Evolutionary conservation across 2,329 filamentous ascomycete species (phyloP).

Genomic region (Pseudogymnoascus verrucosus): DNA sequence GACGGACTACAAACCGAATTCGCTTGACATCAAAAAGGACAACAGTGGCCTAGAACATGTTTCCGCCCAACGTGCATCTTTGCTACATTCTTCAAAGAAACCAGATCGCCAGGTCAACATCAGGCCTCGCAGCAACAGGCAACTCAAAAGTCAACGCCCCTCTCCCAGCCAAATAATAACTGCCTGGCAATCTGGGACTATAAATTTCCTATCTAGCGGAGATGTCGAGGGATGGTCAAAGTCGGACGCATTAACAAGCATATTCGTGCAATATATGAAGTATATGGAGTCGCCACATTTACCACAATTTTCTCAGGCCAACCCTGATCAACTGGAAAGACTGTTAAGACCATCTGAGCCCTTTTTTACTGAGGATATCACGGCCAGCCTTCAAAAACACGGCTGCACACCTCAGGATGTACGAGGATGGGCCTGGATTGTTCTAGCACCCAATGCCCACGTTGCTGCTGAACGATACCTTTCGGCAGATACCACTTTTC

Average conservation of each 20-base stretch:
- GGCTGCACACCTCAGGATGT: conserved; percentile 20
- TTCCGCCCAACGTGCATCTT: background rate
- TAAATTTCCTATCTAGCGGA: background rate
- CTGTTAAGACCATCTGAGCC: background rate
- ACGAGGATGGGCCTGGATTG: conserved; percentile 23
- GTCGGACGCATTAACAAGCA: background rate
- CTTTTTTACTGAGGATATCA: background rate
- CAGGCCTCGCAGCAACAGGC: background rate
- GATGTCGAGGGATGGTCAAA: background rate
- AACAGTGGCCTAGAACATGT: background rate
- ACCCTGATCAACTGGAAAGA: background rate
- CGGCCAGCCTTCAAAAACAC: conserved; percentile 11
- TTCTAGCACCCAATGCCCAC: conserved; percentile 17
- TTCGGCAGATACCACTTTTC: conserved; percentile 12
- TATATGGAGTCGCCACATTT: background rate
- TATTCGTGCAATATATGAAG: background rate
- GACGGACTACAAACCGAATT: background rate
- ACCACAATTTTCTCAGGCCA: background rate
- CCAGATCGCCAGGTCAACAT: too few species aligned
- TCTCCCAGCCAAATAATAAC: background rate
- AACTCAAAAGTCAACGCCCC: background rate
- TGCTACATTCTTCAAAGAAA: background rate
- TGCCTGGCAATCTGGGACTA: background rate
- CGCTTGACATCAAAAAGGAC: background rate
- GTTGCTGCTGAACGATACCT: conserved; percentile 21